A percentile compares a stretch with the other conserved stretches of the same genome.
phyloP scores from a whole-genome alignment of 768 basidiomycete species.

The Trichaptum fuscoviolaceum region DNA sequence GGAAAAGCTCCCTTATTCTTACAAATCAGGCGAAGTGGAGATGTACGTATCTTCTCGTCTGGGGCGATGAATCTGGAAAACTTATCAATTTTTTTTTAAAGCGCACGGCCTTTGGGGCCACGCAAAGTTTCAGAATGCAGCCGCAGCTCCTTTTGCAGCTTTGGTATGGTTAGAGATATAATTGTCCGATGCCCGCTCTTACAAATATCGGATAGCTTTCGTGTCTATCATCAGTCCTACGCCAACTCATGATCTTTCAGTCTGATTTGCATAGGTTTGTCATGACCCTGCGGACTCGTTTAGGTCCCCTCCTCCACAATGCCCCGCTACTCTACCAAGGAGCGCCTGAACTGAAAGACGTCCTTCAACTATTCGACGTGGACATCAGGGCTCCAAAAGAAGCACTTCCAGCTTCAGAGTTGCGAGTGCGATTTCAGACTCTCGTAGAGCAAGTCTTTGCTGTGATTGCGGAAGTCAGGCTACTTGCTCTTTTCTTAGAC shows the following conservation, averaged over 20 bases:
- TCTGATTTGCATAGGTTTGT: slow-evolving; percentile 68
- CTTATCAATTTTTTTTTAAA: slow-evolving; percentile 17
- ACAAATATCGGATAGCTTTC: slow-evolving; percentile 38
- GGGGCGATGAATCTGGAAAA: slow-evolving; percentile 2
- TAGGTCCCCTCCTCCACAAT: slow-evolving; percentile 68
- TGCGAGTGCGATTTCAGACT: slow-evolving; percentile 65
- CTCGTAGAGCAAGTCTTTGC: slow-evolving; percentile 66
- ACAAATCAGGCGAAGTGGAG: slow-evolving; percentile 71
- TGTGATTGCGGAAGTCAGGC: slow-evolving; percentile 61
- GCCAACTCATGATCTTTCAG: slow-evolving; percentile 71
- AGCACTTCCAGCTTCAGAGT: slow-evolving; percentile 49
- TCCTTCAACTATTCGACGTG: slow-evolving; percentile 52
- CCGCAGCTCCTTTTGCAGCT: slow-evolving; percentile 65
- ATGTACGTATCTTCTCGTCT: slow-evolving; percentile 31
- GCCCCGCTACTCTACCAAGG: slow-evolving; percentile 67
- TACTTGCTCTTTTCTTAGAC: slow-evolving; percentile 68
- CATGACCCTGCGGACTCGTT: slow-evolving; percentile 45
- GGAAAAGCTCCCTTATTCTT: slow-evolving; percentile 69
- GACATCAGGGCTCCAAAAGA: slow-evolving; percentile 47
- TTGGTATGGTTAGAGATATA: slow-evolving; percentile 33
- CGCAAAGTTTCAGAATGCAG: slow-evolving; percentile 62
- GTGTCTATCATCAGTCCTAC: slow-evolving; percentile 64
- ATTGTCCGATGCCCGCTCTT: background rate
- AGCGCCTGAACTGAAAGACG: slow-evolving; percentile 62
- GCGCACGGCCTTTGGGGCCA: slow-evolving; percentile 74